Percentiles rank a stretch among this genome's conserved stretches.
Evolutionary conservation across 2,329 filamentous ascomycete genomes (phyloP).

Genomic region (Neurospora sp.): DNA sequence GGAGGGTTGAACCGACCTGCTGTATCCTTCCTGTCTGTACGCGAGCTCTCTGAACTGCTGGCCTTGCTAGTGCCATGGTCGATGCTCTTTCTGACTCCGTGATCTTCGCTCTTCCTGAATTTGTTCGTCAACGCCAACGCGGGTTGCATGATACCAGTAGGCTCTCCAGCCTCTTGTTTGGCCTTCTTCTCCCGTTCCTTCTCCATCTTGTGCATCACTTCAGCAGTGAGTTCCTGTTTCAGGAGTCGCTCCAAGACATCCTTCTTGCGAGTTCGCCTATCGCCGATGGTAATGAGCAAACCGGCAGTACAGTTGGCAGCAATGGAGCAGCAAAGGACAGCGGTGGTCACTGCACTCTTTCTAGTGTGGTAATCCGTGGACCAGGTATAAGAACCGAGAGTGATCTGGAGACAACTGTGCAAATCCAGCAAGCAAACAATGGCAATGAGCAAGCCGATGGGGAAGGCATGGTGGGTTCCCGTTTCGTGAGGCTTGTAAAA

Average conservation of each 20-base stretch:
- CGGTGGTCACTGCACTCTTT: constrained; percentile 63
- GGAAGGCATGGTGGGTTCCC: constrained; percentile 69
- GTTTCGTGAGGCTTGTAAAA: constrained; percentile 89
- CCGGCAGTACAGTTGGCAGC: constrained; percentile 69
- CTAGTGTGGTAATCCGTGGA: constrained; percentile 61
- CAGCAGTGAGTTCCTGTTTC: constrained; percentile 61
- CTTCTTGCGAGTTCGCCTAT: constrained; percentile 71
- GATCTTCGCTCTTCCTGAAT: constrained; percentile 3
- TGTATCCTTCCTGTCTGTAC: not conserved
- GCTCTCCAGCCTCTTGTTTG: constrained; percentile 5
- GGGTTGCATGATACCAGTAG: not conserved
- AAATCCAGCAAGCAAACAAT: constrained; percentile 71
- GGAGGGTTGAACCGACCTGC: not conserved
- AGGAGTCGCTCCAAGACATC: constrained; percentile 71
- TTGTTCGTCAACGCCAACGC: not conserved
- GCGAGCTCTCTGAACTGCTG: not conserved
- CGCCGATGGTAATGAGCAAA: constrained; percentile 65
- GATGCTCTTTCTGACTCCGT: not conserved
- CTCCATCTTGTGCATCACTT: constrained; percentile 40
- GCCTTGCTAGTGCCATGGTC: not conserved
- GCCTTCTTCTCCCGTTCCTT: constrained; percentile 33
- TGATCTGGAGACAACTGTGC: constrained; percentile 71
- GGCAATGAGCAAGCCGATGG: constrained; percentile 60
- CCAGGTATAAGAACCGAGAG: constrained; percentile 70
- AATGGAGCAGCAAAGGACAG: constrained; percentile 72